Evolutionary conservation across 148 eudicot species (phyloP).

Genomic region (Drosera capensis): DNA sequence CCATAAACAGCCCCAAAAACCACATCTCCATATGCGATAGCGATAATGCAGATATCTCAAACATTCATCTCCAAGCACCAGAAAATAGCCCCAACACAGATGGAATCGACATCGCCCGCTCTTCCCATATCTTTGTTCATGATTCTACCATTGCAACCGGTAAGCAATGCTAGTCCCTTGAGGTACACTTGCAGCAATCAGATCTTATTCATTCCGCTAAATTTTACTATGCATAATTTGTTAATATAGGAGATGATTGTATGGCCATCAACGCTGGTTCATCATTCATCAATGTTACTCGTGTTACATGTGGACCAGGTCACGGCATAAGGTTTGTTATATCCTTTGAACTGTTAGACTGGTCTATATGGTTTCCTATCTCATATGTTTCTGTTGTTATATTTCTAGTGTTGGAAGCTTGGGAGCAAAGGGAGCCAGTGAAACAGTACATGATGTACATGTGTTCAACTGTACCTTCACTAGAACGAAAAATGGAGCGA

Average conservation of each 20-base stretch:
- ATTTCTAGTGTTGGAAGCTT: constrained; percentile 36
- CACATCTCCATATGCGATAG: constrained; percentile 23
- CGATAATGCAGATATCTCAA: constrained; percentile 6
- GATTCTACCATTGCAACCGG: constrained; percentile 18
- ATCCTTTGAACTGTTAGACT: neutral
- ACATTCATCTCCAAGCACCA: constrained; percentile 20
- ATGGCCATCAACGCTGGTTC: constrained; percentile 19
- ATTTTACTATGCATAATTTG: neutral
- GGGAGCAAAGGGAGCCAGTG: constrained; percentile 20
- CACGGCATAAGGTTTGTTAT: constrained; percentile 40
- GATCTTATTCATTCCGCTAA: too few species aligned
- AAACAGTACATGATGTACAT: constrained; percentile 21
- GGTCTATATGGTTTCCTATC: neutral
- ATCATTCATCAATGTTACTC: constrained; percentile 12
- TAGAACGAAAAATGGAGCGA: constrained; percentile 19
- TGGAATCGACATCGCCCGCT: constrained; percentile 17
- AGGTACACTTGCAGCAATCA: neutral
- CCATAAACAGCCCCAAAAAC: constrained; percentile 29
- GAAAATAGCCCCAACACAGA: constrained; percentile 31
- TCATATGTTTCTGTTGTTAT: neutral
- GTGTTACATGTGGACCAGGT: constrained; percentile 32
- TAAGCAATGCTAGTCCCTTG: neutral
- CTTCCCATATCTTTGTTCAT: constrained; percentile 6
- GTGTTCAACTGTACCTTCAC: constrained; percentile 23
- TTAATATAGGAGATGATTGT: constrained; percentile 38